Evolutionary conservation across 306 rosid species (phyloP), one percentile per base, ranked within the genome.

Genomic region (Dalbergia oliveri): DNA sequence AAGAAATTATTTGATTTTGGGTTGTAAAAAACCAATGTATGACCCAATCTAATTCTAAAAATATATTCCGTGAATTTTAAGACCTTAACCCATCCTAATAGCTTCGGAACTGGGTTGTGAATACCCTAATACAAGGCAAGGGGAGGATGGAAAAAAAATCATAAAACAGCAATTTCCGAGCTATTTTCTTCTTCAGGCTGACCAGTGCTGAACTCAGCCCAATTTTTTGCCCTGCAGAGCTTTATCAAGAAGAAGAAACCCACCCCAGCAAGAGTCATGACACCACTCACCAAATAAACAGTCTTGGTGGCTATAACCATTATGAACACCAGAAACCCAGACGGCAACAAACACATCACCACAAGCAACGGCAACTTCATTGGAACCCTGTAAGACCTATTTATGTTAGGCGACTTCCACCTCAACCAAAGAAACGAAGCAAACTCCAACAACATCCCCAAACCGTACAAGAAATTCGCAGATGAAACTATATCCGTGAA

Each of bases 401-500:
- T 44, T 0, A 81, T 4, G 1, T 5, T 33, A 0, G 93, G 93
- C 1, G 78, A 64, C 77, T 92, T 90, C 81, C 86, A 49, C 64
- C 93, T 66, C 82, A 90, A 13, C 88, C 85, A 92, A 58, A 90
- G 23, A 80, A 90, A 88, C 4, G 94, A 66, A 3, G 88, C 83
- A 49, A 92, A 87, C 56, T 89, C 97, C 41, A 92, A 47, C 6
- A 90, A 0, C 93, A 86, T 88, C 2, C 93, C 88, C 84, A 92
- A 65, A 74, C 93, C 84, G 59, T 90, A 87, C 76, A 92, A 85
- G 35, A 88, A 79, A 79, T 87, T 90, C 13, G 86, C 94, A 0
- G 87, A 70, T 2, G 88, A 54, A 13, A 80, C 66, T 9, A 87
- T 79, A 19, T 84, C 90, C 0, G 77, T 41, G 49, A 90, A 83